Evolutionary conservation across 2,329 filamentous ascomycete genomes (phyloP), one percentile per base, ranked within the genome.

Genomic region (Remersonia thermophila): DNA sequence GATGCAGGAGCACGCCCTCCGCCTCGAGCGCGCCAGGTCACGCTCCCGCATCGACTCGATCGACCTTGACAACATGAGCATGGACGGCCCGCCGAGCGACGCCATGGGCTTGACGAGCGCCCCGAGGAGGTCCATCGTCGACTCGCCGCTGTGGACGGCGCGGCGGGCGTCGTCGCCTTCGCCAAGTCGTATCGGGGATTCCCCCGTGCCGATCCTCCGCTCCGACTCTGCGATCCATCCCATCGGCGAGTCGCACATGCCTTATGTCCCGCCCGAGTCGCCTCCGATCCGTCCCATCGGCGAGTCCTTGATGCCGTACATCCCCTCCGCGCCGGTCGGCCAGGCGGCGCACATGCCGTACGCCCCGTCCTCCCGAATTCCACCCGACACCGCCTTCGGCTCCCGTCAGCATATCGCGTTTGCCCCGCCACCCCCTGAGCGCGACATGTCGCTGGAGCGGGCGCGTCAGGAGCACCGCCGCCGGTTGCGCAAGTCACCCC

Each of bases 1-100:
- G 48, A 83, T 91, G 80, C 80, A 83, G 47, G 71, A 78, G 48
- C 80, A 89, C 56, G 80, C 77, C 35, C 74, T 83, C 47, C 27
- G 34, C 23, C 28, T 39, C 13, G 10, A 27, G 10, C 23, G 37
- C 12, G 17, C 15, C 12, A 30, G 29, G 36, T n/a, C 42, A 60
- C 67, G 47, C 65, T 66, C 29, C 59, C 60, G 39, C 59, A 61
- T 47, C 45, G 59, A 43, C 35, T 55, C 50, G 10, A 35, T 51
- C 23, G 55, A 55, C 8, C 47, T 55, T 23, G 53, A 58, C 42
- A 48, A 48, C 26, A 55, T 58, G 50, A 54, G 50, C 44, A 53
- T 58, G 2, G 57, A 59, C 15, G 52, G 53, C 37, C 58, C 52
- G 32, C 55, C 52, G 7, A 51, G 42, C 33, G 57, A 60, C 36